Evolutionary conservation across 2,329 filamentous ascomycete genomes (phyloP), one percentile per base, ranked within the genome.

Genomic region (Epichloe glyceriae): DNA sequence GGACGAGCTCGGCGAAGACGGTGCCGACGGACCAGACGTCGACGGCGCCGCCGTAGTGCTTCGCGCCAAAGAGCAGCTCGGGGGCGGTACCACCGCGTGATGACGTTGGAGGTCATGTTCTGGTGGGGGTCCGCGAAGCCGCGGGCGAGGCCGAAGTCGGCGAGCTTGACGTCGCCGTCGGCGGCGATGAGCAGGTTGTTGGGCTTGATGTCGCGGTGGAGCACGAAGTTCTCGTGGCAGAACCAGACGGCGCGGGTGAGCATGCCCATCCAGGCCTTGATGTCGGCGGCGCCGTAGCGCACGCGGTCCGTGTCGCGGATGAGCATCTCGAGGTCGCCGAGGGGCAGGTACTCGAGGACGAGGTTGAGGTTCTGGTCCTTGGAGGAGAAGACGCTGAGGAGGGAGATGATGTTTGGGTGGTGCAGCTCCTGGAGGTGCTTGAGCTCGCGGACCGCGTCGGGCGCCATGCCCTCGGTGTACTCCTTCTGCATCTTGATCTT

Each of bases 231-330:
- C 64, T 90, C 87, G 68, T 98, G 93, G 68, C 93, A 97, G 73
- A 95, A 98, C 84, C 88, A 95, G 30, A 97, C 82, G 26, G 86
- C 93, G 41, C 91, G 83, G 30, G 79, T 80, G n/a, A 97, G 78
- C 93, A 97, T 97, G 56, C 86, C 87, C 84, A 96, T 95, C 93
- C 93, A 98, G 15, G 89, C 86, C 67, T 98, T 98, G 67, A 97
- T 89, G 67, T 98, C 93, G 17, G 87, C 86, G 11, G 82, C 80
- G 54, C 86, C 86, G 67, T 97, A 97, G 50, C 82, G 80, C 45
- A 96, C 83, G 50, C 73, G 73, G 44, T 83, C 78, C 33, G 79
- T 82, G 68, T 97, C 90, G 65, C 88, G 87, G 66, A 95, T 95
- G 53, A 98, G 79, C 77, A 90, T 88, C 68, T 97, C 88, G 30